These are phyloP conservation scores for Suillus subalutaceus DNA, from an alignment of 768 basidiomycete species.

Conservation along the genomic window DNA sequence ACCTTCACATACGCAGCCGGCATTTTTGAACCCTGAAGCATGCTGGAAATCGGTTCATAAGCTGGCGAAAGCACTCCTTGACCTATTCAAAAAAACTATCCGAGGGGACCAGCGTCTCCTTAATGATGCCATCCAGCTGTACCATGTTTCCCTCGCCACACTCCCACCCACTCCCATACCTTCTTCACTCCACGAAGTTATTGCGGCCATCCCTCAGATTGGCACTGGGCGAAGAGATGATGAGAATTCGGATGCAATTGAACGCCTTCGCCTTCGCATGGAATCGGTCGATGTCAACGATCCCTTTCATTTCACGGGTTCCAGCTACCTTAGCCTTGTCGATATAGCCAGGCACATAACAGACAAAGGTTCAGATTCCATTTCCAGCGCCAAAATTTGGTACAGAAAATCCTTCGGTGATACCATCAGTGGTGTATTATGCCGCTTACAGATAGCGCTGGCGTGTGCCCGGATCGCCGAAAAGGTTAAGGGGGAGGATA, in stretches of 20 bases:
- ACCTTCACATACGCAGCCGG: neutral
- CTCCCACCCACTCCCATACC: neutral
- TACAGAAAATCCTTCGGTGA: neutral
- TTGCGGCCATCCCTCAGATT: neutral
- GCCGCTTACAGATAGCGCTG: slow-evolving; percentile 2
- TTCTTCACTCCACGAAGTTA: neutral
- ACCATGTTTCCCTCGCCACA: slow-evolving; percentile 1
- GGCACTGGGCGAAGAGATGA: neutral
- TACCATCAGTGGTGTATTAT: neutral
- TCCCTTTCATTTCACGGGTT: neutral
- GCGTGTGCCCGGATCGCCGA: neutral
- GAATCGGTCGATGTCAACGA: neutral
- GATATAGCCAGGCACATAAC: neutral
- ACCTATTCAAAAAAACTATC: neutral
- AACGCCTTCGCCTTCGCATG: neutral
- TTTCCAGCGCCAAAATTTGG: neutral
- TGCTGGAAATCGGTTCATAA: neutral
- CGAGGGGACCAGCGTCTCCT: neutral
- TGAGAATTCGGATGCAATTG: neutral
- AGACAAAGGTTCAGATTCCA: neutral
- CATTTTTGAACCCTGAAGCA: neutral
- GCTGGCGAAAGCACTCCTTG: neutral
- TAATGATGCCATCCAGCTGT: slow-evolving; percentile 4
- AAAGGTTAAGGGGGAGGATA: neutral
- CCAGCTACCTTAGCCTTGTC: neutral